Evolutionary conservation across 257 asterid genomes (phyloP), one percentile per base, ranked within the genome.

Genomic region (Lavandula angustifolia): DNA sequence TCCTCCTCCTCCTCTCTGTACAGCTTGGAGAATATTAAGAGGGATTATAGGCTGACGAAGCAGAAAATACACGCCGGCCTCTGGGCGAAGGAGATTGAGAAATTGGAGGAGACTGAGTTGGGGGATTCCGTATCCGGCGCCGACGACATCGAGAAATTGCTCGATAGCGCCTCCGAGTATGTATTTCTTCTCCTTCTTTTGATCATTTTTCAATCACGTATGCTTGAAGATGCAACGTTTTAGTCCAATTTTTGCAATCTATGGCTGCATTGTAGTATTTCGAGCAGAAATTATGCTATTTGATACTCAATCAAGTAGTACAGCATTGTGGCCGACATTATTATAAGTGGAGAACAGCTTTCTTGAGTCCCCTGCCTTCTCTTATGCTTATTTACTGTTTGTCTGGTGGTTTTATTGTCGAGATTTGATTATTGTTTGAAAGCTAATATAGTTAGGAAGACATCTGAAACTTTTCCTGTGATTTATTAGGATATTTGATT

Each of bases 41-140:
- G 73, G 72, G 99, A 92, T 71, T 92, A 92, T 60, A 77, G 97
- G 40, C 54, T 85, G 83, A 85, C 80, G 81, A 92, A 92, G 81
- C 99, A 89, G 81, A 85, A 78, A 56, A 67, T 92, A 51, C 97
- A 92, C 76, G 88, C 97, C 8, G 84, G 88, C 34, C 87, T 92
- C 33, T 92, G 99, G 99, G 81, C 76, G 73, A 87, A 89, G 78
- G 97, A 89, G 83, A 89, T 92, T 82, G 97, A 92, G 81, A 92
- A 87, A 73, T 32, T 81, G 84, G 96, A 89, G 80, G 99, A 89
- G 73, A 90, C 88, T 22, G 84, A 85, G 59, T 77, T 92, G 76
- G 96, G 94, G 32, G 78, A 78, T 60, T 74, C 84, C 37, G 7
- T 73, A 72, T 73, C 78, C 33, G 94, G 82, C 40, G 75, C 76